Base-by-base conservation (phyloP, 768 basidiomycete genomes). In the Trichaptum fuscoviolaceum region DNA sequence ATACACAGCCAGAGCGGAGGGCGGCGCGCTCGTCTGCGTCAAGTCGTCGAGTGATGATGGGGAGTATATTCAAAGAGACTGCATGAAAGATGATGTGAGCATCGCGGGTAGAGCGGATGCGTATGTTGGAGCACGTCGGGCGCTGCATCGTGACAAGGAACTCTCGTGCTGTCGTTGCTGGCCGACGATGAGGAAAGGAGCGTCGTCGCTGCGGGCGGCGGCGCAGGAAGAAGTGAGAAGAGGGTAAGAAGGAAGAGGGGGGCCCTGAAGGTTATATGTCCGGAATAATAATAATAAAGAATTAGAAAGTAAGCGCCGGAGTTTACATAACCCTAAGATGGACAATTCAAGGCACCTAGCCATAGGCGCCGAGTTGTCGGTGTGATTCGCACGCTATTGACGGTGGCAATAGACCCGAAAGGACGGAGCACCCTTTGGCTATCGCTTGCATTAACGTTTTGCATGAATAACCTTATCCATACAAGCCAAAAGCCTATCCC, bases 21-120 rank as follows among this genome's bases (percentile, higher is more conserved):
- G 85, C 85, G 20, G 81, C 78, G 60, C 89, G 85, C 73, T 93
- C 92, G 71, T 91, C 88, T 58, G 89, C 85, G 70, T 92, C 91
- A 63, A 93, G 82, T 35, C 92, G 85, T 68, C 90, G 83, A 27
- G 88, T 87, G 70, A 93, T 87, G 84, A 92, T 88, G 66, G 84
- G 84, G 62, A 93, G 81, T 25, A 83, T 68, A 58, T 85, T 86
- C 65, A 81, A 80, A 65, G 86, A 84, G 65, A 92, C 82, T 26
- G 87, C 91, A 70, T 83, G 86, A 77, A 93, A 93, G 72, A 93
- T 88, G 74, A 86, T 90, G 75, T 92, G 92, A 2, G 91, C 91
- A 75, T 93, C 92, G 64, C 83, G 82, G 30, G 86, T 87, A 42
- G 89, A 89, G 69, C 91, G 88, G 70, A 93, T 91, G 73, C 91